Evolutionary conservation across 2,329 filamentous ascomycete species (phyloP), one percentile per base, ranked within the genome.

Genomic region (Xylariaceae sp.): DNA sequence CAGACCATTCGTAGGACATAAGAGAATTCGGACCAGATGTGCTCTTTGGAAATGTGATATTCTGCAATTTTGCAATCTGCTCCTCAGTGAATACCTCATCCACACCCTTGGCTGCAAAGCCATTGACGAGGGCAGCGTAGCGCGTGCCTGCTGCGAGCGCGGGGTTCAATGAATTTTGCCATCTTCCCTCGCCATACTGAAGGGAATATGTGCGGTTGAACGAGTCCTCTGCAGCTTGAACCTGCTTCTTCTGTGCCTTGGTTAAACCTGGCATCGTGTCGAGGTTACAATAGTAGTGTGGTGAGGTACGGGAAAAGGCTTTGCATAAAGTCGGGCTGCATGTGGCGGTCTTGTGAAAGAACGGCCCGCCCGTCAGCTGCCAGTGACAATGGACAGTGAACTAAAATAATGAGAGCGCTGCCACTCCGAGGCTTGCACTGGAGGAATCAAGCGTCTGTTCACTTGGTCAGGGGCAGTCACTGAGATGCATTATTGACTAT

Each of bases 101-200:
- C 19, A 63, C 33, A 39, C 42, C 53, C 44, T 45, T 18, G 3
- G 45, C 44, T 9, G 55, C 54, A 33, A 60, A 66, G 45, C 57
- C 50, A 22, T 66, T 66, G 39, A 59, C 42, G n/a, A 66, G 61
- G 7, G 59, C 56, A n/a, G 63, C 61, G 45, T 66, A 66, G 10
- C 64, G 61, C 5, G 63, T 65, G 2, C 61, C 55, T 12, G 55
- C 59, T 10, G 52, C 28, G n/a, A 66, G 52, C 1, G 64, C 59
- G 14, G 63, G 63, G 39, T 62, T 60, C 6, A 66, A 52, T 13
- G 61, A 55, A 14, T 60, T 42, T 17, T 59, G 48, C 64, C 64
- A 66, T 54, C 63, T 57, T 36, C 63, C 58, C 6, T 61, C 52
- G 16, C 61, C 59, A 38, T 60, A 66, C 28, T 60, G 58, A 2